A percentile compares a stretch with the other conserved stretches of the same genome.
Evolutionary conservation across 495 filamentous ascomycete species (phyloP).

Genomic region (Neurospora hispaniola): DNA sequence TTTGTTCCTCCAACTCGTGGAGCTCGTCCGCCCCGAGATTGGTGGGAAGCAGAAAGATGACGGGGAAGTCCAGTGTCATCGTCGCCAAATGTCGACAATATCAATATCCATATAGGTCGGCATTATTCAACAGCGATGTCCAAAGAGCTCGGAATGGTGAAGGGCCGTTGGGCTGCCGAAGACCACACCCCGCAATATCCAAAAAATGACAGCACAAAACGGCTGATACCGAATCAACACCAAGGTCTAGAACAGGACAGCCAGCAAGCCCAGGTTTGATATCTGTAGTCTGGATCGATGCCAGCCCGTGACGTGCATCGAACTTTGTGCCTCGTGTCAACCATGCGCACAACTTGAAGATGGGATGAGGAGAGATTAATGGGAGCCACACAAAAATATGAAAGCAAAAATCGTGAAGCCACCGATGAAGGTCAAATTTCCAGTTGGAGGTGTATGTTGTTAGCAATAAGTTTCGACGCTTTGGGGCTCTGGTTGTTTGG

Average conservation of each 20-base stretch:
- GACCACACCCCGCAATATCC: not conserved
- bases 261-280: not conserved
- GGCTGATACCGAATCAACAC: not conserved
- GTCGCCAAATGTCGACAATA: not conserved
- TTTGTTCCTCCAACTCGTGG: slow-evolving; percentile 50
- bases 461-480: not conserved
- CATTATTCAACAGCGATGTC: not conserved
- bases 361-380: not conserved
- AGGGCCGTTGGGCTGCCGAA: not conserved
- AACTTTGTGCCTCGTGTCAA: not conserved
- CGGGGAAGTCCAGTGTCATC: slow-evolving; percentile 42
- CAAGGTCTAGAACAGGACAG: not conserved
- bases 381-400: not conserved
- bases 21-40: slow-evolving; percentile 53
- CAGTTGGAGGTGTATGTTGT: not conserved
- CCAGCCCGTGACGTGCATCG: not conserved
- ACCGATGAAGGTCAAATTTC: not conserved
- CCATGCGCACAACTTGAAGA: not conserved
- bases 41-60: slow-evolving; percentile 63
- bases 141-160: not conserved
- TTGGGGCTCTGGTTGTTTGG: not conserved
- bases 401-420: not conserved
- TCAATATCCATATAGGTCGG: not conserved
- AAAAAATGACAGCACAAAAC: not conserved
- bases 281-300: not conserved